Evolutionary conservation across 768 basidiomycete genomes (phyloP).

Genomic region (Dentipellis sp.): DNA sequence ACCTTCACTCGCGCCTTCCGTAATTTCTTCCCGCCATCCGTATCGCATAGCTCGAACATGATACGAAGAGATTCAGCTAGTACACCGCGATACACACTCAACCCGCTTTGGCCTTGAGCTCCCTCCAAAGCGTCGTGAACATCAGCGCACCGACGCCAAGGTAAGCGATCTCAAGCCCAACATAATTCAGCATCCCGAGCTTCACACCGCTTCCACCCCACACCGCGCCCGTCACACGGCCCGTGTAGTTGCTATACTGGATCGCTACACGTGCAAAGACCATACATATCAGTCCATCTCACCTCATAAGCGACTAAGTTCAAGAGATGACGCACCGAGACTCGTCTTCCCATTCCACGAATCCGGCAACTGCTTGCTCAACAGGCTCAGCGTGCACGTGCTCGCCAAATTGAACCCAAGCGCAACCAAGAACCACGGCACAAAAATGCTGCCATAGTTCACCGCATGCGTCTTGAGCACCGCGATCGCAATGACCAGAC

Average conservation of each 20-base stretch:
- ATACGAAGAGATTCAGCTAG: too few species aligned
- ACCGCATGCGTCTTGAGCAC: conserved; percentile 33
- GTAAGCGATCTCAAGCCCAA: conserved; percentile 50
- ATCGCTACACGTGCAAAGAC: conserved; percentile 23
- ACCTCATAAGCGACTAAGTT: background rate
- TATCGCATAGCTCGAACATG: too few species aligned
- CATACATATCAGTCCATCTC: background rate
- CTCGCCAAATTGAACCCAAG: conserved; percentile 69
- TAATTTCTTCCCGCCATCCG: too few species aligned
- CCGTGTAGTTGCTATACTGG: conserved; percentile 61
- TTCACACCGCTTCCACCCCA: conserved; percentile 56
- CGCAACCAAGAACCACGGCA: conserved; percentile 49
- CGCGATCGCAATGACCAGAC: conserved; percentile 41
- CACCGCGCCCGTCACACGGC: conserved; percentile 57
- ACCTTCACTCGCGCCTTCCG: too few species aligned
- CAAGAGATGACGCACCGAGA: conserved; percentile 24
- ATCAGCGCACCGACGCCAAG: conserved; percentile 50
- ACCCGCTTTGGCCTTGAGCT: conserved; percentile 59
- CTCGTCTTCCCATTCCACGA: conserved; percentile 50
- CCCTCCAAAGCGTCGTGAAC: conserved; percentile 47
- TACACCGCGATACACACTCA: conserved; percentile 14
- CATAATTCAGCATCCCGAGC: conserved; percentile 53
- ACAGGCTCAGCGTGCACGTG: conserved; percentile 55
- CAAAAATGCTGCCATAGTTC: conserved; percentile 37
- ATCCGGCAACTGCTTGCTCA: conserved; percentile 61